Conservation (phyloP, 805 yeast species). For the Saturnispora saitoi region DNA sequence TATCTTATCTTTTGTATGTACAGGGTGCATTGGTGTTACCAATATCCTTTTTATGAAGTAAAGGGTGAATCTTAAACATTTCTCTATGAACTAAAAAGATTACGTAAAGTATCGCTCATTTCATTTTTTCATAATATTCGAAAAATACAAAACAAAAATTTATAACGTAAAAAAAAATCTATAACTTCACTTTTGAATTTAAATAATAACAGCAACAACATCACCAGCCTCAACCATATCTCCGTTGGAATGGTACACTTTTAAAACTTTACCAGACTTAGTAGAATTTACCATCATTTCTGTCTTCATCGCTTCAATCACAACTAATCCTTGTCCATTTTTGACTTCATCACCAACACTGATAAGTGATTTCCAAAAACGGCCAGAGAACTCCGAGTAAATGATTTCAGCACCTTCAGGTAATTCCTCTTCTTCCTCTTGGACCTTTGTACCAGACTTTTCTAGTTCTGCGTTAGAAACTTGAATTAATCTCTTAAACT, state of each 20-base stretch:
- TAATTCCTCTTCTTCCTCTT: slow-evolving; percentile 44
- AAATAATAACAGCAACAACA: slow-evolving; percentile 73
- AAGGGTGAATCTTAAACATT: not conserved
- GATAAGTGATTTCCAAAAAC: slow-evolving; percentile 91
- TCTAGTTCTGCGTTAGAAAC: slow-evolving; percentile 68
- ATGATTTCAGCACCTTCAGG: slow-evolving; percentile 77
- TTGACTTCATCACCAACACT: slow-evolving; percentile 67
- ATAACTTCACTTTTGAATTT: slow-evolving; percentile 4
- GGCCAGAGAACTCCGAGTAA: slow-evolving; percentile 92
- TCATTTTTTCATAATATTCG: not conserved
- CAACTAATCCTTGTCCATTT: slow-evolving; percentile 71
- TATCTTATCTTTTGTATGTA: slow-evolving; percentile 1
- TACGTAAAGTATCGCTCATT: not conserved
- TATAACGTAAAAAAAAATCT: not conserved
- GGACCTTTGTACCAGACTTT: slow-evolving; percentile 37
- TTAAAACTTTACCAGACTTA: slow-evolving; percentile 58
- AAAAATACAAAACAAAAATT: not conserved
- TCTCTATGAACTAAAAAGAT: not conserved
- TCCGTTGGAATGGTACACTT: slow-evolving; percentile 74
- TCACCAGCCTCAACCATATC: slow-evolving; percentile 98
- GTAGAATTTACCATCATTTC: slow-evolving; percentile 86
- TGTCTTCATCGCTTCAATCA: slow-evolving; percentile 97
- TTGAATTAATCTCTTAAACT: slow-evolving; percentile 77
- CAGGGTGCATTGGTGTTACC: not conserved
- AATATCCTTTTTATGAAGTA: not conserved